Evolutionary conservation across 495 filamentous ascomycete genomes (phyloP), one percentile per base, ranked within the genome.

Genomic region (Neurospora sp.): DNA sequence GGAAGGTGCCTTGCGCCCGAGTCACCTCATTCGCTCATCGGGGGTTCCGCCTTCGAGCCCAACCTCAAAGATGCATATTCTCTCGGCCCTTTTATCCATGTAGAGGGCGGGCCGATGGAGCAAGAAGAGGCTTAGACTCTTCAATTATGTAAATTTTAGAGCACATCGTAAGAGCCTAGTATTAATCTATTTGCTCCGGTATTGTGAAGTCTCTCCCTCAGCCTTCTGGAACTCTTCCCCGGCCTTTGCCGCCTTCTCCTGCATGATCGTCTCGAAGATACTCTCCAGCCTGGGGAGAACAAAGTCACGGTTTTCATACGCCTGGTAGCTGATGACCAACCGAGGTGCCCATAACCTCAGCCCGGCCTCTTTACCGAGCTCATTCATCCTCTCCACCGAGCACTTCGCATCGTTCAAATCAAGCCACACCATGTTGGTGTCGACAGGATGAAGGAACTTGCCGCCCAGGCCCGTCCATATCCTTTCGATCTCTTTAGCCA

Each of bases 371-470:
- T 82, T 79, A 11, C 83, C 87, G 18, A 87, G 76, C 71, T 83
- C 80, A 22, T 85, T 81, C 40, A 91, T 84, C 39, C 77, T 79
- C 65, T 85, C 82, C 12, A 53, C 72, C 5, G 77, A 74, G 71
- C 89, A 82, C 0, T 84, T 82, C 7, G 75, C 78, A 12, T 78
- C 83, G 38, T 90, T 88, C 39, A 97, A 80, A 81, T 97, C 92
- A 72, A 97, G 75, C 95, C 94, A 98, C 18, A 96, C 89, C 91
- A 97, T 97, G 80, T 98, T 97, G 48, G 94, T 97, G 76, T 97
- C 91, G 4, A 91, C 90, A 9, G 89, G 89, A 39, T 89, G 81
- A 46, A 78, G 68, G 38, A 89, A 78, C 81, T 88, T 85, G 14
- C 91, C 90, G 2, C 91, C 91, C 16, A 90, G 80, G 7, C 78